phyloP scores from a whole-genome alignment of 306 rosid species.

The Inga laurina region DNA sequence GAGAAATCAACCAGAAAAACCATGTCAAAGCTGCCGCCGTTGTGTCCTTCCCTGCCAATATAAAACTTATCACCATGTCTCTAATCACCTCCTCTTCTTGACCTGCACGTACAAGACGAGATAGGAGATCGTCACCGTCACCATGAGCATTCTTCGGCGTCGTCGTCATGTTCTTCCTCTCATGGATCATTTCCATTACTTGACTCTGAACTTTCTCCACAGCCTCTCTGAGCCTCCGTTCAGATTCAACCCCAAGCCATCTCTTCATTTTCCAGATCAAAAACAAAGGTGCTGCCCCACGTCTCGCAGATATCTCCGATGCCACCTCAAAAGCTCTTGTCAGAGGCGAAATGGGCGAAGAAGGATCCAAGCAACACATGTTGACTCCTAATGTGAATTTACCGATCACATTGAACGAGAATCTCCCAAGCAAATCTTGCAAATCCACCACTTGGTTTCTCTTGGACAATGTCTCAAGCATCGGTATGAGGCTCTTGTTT shows the following conservation, averaged over 20 bases:
- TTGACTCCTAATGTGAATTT: slow-evolving; percentile 56
- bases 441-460: slow-evolving; percentile 49
- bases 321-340: slow-evolving; percentile 69
- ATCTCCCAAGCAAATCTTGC: slow-evolving; percentile 69
- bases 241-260: slow-evolving; percentile 79
- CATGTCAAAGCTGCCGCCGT: slow-evolving; percentile 92
- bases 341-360: slow-evolving; percentile 37
- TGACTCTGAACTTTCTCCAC: slow-evolving; percentile 54
- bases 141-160: not conserved
- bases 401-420: slow-evolving; percentile 70
- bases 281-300: slow-evolving; percentile 73
- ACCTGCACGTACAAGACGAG: slow-evolving; percentile 56
- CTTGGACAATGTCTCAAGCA: slow-evolving; percentile 44
- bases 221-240: slow-evolving; percentile 52
- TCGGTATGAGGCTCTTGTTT: slow-evolving; percentile 45
- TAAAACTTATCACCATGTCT: slow-evolving; percentile 83
- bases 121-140: slow-evolving; percentile 56
- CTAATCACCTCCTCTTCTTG: slow-evolving; percentile 62
- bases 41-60: slow-evolving; percentile 94
- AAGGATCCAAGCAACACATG: slow-evolving; percentile 59
- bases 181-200: slow-evolving; percentile 53
- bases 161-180: slow-evolving; percentile 38
- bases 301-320: slow-evolving; percentile 66
- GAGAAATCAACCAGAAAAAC: slow-evolving; percentile 82
- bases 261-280: slow-evolving; percentile 76